These are phyloP conservation scores for Penicillium parvum DNA, from an alignment of 495 filamentous ascomycete genomes.

Conservation along the genomic window DNA sequence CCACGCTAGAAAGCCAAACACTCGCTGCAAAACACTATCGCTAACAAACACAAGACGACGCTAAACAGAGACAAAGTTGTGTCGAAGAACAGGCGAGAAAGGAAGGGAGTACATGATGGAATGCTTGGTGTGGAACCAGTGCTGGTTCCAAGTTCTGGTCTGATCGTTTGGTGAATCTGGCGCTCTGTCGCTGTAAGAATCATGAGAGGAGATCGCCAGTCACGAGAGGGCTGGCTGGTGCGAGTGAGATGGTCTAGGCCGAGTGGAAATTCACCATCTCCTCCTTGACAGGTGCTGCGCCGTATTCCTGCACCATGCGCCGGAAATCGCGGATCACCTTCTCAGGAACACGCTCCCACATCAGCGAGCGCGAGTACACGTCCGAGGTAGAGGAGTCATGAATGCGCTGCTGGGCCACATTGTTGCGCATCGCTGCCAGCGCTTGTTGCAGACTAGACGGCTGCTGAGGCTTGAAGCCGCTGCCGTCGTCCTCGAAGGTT, in stretches of 20 bases:
- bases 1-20: no score
- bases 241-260: neutral
- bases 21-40: no score
- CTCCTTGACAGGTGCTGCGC: slow-evolving; percentile 34
- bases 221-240: neutral
- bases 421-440: slow-evolving; percentile 72
- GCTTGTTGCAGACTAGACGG: slow-evolving; percentile 73
- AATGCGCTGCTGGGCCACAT: slow-evolving; percentile 43
- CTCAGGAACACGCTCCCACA: slow-evolving; percentile 89
- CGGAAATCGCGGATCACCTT: slow-evolving; percentile 92
- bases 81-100: no score
- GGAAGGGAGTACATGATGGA: no score
- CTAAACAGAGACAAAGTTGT: no score
- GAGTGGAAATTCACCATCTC: slow-evolving; percentile 22
- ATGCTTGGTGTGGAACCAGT: no score
- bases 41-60: no score
- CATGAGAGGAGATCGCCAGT: neutral
- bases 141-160: no score
- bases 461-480: slow-evolving; percentile 41
- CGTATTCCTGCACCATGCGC: slow-evolving; percentile 69
- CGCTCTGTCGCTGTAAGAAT: no score
- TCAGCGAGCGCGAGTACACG: slow-evolving; percentile 86
- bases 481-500: slow-evolving; percentile 44
- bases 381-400: slow-evolving; percentile 45
- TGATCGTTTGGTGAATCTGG: no score